Evolutionary conservation across 495 filamentous ascomycete genomes (phyloP).

Genomic region (Annulohypoxylon moriforme): DNA sequence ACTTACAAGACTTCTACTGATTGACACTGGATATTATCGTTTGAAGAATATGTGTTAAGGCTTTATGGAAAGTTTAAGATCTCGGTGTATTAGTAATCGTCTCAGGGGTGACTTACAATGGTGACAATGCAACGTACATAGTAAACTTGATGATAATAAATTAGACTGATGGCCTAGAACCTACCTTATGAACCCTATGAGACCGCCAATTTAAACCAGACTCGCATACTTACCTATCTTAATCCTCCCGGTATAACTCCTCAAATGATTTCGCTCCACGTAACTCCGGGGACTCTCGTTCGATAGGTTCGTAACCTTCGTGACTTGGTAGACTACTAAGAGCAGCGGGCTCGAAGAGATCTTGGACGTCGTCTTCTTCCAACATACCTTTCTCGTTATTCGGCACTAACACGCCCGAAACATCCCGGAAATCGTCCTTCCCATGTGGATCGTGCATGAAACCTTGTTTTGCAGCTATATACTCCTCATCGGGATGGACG

Average conservation of each 20-base stretch:
- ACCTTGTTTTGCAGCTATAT: neutral
- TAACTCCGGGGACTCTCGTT: neutral
- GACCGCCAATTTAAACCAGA: neutral
- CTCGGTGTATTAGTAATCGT: too few relatives aligned
- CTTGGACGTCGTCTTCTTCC: neutral
- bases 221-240: neutral
- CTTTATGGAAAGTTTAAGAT: neutral
- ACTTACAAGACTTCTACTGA: too few relatives aligned
- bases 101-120: too few relatives aligned
- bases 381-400: neutral
- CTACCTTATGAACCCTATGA: neutral
- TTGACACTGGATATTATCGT: neutral
- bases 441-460: constrained; percentile 3
- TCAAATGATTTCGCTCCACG: neutral
- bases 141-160: neutral
- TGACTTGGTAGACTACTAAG: neutral
- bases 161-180: neutral
- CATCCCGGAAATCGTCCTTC: neutral
- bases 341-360: neutral
- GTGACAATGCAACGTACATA: neutral
- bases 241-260: neutral
- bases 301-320: constrained; percentile 3
- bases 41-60: neutral
- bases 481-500: neutral
- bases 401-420: neutral